Base-by-base conservation (phyloP, 169 alveolate genomes). In the Condylostoma magnum region DNA sequence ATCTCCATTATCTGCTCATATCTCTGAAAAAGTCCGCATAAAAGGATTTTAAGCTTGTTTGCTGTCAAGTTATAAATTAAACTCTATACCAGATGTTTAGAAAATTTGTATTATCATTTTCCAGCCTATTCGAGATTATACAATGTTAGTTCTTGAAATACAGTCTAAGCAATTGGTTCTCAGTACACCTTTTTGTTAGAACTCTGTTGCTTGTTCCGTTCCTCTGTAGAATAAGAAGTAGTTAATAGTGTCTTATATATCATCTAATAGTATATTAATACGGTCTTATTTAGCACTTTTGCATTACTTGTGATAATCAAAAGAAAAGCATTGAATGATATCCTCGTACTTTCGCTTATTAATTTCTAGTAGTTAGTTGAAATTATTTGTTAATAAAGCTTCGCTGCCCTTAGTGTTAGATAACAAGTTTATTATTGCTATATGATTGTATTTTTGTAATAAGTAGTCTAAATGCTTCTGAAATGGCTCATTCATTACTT, bases 111-210 rank as follows among this genome's bases (percentile, higher is more conserved):
- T 25, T 12, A 47, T 25, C 25, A 66, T 18, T 36, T 75, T 74
- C 95, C 96, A 83, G 0, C 95, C 96, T 2, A 93, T 82, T 76
- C 93, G 93, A 71, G 97, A 89, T 80, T 96, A 97, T 27, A 96
- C 79, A 20, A 94, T 97, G 80, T 98, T 97, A 10, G 99, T 97
- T 71, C 99, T 88, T 78, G 97, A 99, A 18, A 97, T 85, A 79
- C 99, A 97, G 69, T 97, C 99, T 54, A 98, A 80, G 78, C 99
- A 98, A 80, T 98, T 96, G n/a, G 98, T 95, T 51, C 99, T 88
- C 33, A 97, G 74, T 1, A 97, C 90, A 37, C 99, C 99, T 51
- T 87, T 87, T 89, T 98, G 98, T 30, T 71, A 15, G 18, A 82
- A 67, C 15, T 80, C 58, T 22, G 76, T 56, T 12, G 81, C 58